These are phyloP conservation scores for Cytospora leucostoma DNA, from an alignment of 2,329 filamentous ascomycete genomes.

Conservation along the genomic window DNA sequence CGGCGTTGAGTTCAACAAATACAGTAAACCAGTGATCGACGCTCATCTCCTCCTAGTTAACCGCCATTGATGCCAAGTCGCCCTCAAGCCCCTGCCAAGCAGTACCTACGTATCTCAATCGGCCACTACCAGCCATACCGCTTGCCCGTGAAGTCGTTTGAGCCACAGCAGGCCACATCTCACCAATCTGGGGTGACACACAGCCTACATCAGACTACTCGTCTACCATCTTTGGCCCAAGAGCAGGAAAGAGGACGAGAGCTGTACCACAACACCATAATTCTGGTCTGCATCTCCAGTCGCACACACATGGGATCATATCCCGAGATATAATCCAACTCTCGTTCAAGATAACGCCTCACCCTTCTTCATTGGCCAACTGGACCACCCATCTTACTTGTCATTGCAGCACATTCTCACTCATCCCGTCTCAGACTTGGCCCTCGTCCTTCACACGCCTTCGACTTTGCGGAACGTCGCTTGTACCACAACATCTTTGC, in stretches of 20 bases:
- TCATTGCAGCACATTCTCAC: background rate
- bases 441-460: background rate
- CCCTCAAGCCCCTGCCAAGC: slow-evolving; percentile 21
- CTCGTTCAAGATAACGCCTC: slow-evolving; percentile 1
- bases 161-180: slow-evolving; percentile 4
- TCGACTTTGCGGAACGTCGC: background rate
- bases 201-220: slow-evolving; percentile 7
- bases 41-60: slow-evolving; percentile 10
- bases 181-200: slow-evolving; percentile 22
- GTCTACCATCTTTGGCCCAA: slow-evolving; percentile 6
- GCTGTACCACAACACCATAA: slow-evolving; percentile 16
- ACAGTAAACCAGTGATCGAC: slow-evolving; percentile 5
- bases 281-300: slow-evolving; percentile 13
- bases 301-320: slow-evolving; percentile 7
- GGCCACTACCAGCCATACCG: background rate
- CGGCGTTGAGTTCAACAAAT: background rate
- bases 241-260: slow-evolving; percentile 1
- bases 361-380: slow-evolving; percentile 5
- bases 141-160: slow-evolving; percentile 6
- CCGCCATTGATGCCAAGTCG: slow-evolving; percentile 17
- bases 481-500: background rate
- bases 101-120: background rate
- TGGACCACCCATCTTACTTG: slow-evolving; percentile 5
- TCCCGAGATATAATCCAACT: background rate
- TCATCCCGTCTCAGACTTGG: slow-evolving; percentile 1